A percentile compares a stretch with the other conserved stretches of the same genome.
Evolutionary conservation across 139 green algal genomes (phyloP).

Genomic region (Protoeuglena noctilucae): DNA sequence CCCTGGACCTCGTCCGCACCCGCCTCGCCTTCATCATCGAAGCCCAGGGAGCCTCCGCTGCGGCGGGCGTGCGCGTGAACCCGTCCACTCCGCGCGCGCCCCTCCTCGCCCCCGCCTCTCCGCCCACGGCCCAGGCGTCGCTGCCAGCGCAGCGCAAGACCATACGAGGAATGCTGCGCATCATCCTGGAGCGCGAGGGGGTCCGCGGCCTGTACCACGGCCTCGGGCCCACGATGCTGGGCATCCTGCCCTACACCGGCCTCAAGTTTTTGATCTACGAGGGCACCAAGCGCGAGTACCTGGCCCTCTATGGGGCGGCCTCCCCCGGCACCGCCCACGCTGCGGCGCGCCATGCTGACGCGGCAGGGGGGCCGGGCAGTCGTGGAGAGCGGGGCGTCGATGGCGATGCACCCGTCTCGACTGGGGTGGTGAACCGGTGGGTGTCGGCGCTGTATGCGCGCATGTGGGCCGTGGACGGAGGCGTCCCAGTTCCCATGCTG

Average conservation of each 20-base stretch:
- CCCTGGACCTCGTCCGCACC: slow-evolving; percentile 71
- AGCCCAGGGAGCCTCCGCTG: not conserved
- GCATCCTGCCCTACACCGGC: slow-evolving; percentile 25
- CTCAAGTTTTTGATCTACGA: slow-evolving; percentile 90
- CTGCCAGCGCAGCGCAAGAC: slow-evolving; percentile 3
- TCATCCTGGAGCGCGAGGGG: slow-evolving; percentile 35
- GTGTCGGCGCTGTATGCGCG: slow-evolving; percentile 48
- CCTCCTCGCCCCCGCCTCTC: slow-evolving; percentile 10
- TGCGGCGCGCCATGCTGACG: too few relatives aligned
- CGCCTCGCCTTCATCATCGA: slow-evolving; percentile 44
- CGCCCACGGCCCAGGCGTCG: not conserved
- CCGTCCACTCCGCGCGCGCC: slow-evolving; percentile 3
- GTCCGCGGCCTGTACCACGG: slow-evolving; percentile 18
- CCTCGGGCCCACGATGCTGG: not conserved
- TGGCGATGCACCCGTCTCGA: too few relatives aligned
- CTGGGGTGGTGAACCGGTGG: too few relatives aligned
- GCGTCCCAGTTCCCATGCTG: slow-evolving; percentile 47
- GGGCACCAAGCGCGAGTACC: too few relatives aligned
- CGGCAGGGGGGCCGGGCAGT: too few relatives aligned
- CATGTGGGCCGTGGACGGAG: slow-evolving; percentile 17
- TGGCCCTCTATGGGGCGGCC: too few relatives aligned
- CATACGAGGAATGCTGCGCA: slow-evolving; percentile 27
- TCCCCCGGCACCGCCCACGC: not conserved
- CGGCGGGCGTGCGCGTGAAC: too few relatives aligned
- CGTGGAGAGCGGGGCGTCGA: too few relatives aligned